These are phyloP conservation scores for Pelargonium cotyledonis DNA, from an alignment of 441 rosid species.

Conservation along the genomic window DNA sequence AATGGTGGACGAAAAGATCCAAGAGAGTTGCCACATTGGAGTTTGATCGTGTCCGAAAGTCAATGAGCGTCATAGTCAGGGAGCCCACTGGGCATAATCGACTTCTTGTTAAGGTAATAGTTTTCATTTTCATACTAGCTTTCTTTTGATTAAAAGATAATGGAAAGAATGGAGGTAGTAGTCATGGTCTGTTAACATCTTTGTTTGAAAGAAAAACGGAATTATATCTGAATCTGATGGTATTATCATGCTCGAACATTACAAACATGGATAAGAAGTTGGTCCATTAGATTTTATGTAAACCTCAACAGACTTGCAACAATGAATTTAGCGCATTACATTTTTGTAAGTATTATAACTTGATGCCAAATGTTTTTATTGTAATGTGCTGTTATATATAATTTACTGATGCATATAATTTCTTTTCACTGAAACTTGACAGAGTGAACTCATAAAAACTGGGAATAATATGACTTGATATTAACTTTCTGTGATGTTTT, in stretches of 20 bases:
- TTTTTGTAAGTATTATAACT: too few relatives aligned
- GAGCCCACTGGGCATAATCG: constrained; percentile 59
- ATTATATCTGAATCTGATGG: too few relatives aligned
- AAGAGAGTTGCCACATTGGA: constrained; percentile 85
- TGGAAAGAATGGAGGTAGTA: constrained; percentile 2
- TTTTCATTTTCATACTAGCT: neutral
- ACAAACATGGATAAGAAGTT: too few relatives aligned
- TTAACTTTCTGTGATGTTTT: constrained; percentile 54
- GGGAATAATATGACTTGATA: constrained; percentile 1
- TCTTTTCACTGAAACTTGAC: too few relatives aligned
- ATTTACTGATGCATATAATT: too few relatives aligned
- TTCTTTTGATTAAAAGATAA: neutral
- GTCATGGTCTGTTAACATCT: constrained; percentile 16
- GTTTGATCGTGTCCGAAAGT: constrained; percentile 86
- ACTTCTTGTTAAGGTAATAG: constrained; percentile 77
- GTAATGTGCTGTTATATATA: too few relatives aligned
- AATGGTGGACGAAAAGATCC: constrained; percentile 58
- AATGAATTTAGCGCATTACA: too few relatives aligned
- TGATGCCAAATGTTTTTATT: too few relatives aligned
- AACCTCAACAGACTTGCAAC: too few relatives aligned
- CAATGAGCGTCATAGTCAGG: constrained; percentile 93
- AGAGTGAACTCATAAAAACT: too few relatives aligned
- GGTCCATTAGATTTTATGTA: too few relatives aligned
- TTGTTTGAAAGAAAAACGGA: neutral
- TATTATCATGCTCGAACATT: too few relatives aligned